phyloP scores from a whole-genome alignment of 306 rosid species.

The Vicia faba region DNA sequence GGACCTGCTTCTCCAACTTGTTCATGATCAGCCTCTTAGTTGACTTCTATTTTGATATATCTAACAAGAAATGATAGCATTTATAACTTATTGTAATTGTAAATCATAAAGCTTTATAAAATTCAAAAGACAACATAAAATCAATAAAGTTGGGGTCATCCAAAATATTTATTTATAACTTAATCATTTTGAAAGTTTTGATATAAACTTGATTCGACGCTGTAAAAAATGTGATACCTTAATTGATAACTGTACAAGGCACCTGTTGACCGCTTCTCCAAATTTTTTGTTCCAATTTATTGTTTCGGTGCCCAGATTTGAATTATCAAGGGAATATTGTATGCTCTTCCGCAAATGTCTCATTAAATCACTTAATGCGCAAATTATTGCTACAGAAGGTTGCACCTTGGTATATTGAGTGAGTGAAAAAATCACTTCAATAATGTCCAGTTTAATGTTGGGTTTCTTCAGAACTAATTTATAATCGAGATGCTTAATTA shows the following conservation, averaged over 20 bases:
- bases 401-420: conserved; percentile 62
- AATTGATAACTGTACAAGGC: conserved; percentile 76
- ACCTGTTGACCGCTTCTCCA: conserved; percentile 70
- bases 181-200: conserved; percentile 13
- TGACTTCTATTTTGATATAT: conserved; percentile 13
- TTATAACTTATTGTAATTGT: background rate
- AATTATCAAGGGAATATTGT: conserved; percentile 69
- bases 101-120: background rate
- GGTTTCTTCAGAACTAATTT: conserved; percentile 73
- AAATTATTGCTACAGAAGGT: conserved; percentile 66
- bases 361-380: conserved; percentile 76
- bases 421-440: conserved; percentile 68
- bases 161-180: conserved; percentile 18
- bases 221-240: conserved; percentile 55
- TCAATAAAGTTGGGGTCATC: background rate
- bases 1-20: conserved; percentile 91
- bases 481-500: conserved; percentile 89
- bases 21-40: conserved; percentile 32
- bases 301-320: conserved; percentile 51
- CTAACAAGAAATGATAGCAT: conserved; percentile 15
- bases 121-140: conserved; percentile 26
- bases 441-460: conserved; percentile 71
- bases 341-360: conserved; percentile 84
- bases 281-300: conserved; percentile 67
- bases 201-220: conserved; percentile 22